Evolutionary conservation across 345 rosid genomes (phyloP).

Genomic region (Anastatica hierochuntica): DNA sequence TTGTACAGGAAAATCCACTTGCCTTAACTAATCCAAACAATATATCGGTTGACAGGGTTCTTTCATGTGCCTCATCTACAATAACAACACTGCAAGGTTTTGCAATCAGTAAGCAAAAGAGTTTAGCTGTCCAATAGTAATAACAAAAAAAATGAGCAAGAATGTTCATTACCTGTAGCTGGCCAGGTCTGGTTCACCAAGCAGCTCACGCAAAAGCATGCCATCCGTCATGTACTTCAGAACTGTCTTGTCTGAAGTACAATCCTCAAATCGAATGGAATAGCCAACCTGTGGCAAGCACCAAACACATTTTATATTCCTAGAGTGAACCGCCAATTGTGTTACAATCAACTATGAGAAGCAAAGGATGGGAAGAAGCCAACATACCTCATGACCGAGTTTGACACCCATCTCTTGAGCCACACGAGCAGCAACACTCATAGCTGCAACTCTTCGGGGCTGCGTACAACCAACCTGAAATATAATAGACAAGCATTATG

Average conservation of each 20-base stretch:
- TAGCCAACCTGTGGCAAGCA: slow-evolving; percentile 65
- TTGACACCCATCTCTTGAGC: slow-evolving; percentile 98
- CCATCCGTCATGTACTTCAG: slow-evolving; percentile 97
- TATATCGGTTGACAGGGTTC: slow-evolving; percentile 94
- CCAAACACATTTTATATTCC: slow-evolving; percentile 7
- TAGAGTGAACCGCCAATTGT: neutral
- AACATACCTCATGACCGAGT: slow-evolving; percentile 86
- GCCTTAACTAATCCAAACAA: slow-evolving; percentile 92
- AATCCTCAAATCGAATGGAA: slow-evolving; percentile 96
- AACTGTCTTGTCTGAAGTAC: slow-evolving; percentile 91
- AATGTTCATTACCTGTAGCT: slow-evolving; percentile 58
- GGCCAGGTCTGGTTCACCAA: slow-evolving; percentile 89
- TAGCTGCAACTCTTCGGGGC: slow-evolving; percentile 95
- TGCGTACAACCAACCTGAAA: slow-evolving; percentile 90
- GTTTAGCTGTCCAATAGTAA: neutral
- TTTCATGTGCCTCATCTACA: slow-evolving; percentile 99
- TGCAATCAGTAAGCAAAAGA: slow-evolving; percentile 11
- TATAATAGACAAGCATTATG: neutral
- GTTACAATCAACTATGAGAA: neutral
- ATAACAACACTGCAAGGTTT: slow-evolving; percentile 63
- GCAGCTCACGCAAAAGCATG: slow-evolving; percentile 86
- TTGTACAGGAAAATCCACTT: slow-evolving; percentile 22
- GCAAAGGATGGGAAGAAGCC: slow-evolving; percentile 2
- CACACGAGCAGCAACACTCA: slow-evolving; percentile 98
- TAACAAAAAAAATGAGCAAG: neutral